phyloP scores from a whole-genome alignment of 768 basidiomycete species.

The Fibroporia radiculosa region DNA sequence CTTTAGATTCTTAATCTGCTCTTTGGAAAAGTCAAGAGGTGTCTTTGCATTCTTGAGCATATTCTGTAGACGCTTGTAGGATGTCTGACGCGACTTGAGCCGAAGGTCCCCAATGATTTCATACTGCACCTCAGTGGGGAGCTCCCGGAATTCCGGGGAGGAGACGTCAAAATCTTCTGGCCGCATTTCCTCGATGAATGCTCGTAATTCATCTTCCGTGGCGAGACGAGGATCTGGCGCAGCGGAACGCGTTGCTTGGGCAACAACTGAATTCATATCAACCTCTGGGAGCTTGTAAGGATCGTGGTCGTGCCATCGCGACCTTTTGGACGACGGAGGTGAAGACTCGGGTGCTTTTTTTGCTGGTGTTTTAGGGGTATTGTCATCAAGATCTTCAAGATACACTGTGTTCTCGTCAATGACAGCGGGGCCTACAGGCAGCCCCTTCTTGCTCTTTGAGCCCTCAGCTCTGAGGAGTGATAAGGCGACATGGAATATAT shows the following conservation, averaged over 20 bases:
- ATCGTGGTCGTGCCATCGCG: conserved; percentile 70
- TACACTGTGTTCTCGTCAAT: conserved; percentile 76
- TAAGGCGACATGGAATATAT: neutral
- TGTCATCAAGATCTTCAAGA: conserved; percentile 73
- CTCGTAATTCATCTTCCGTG: conserved; percentile 88
- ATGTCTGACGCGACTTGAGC: conserved; percentile 90
- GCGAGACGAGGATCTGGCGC: conserved; percentile 88
- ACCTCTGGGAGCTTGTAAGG: conserved; percentile 90
- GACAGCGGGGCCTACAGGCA: conserved; percentile 33
- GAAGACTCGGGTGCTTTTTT: conserved; percentile 26
- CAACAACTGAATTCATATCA: conserved; percentile 55
- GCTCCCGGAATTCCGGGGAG: conserved; percentile 82
- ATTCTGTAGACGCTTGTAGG: conserved; percentile 81
- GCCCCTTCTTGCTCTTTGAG: conserved; percentile 40
- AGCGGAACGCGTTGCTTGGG: conserved; percentile 49
- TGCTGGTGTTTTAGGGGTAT: conserved; percentile 45
- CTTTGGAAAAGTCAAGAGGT: conserved; percentile 91
- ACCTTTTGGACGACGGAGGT: conserved; percentile 50
- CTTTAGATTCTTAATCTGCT: conserved; percentile 86
- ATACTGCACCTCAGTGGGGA: conserved; percentile 95
- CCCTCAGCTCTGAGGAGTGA: conserved; percentile 1
- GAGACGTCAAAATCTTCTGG: conserved; percentile 93
- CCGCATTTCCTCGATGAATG: conserved; percentile 93
- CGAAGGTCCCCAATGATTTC: conserved; percentile 97
- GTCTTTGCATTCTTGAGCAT: conserved; percentile 79